These are phyloP conservation scores for Vitis rotundifolia DNA, from an alignment of 164 flowering plant species.

Conservation along the genomic window DNA sequence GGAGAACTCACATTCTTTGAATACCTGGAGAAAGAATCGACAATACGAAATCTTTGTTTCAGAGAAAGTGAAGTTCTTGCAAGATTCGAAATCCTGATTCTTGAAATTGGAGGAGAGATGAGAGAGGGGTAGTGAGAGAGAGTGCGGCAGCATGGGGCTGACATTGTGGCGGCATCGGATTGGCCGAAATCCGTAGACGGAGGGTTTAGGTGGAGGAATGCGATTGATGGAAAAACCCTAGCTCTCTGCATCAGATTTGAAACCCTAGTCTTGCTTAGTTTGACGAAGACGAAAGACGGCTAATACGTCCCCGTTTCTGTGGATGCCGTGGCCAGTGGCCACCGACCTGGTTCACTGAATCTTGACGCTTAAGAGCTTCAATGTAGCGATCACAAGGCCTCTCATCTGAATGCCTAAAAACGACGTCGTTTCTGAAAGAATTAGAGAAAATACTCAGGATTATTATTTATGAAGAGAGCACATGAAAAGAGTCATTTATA, in stretches of 20 bases:
- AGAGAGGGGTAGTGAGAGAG: background rate
- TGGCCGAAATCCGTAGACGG: slow-evolving; percentile 2
- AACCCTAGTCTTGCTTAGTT: background rate
- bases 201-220: too few relatives aligned
- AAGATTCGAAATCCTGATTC: slow-evolving; percentile 5
- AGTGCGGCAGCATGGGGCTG: slow-evolving; percentile 5
- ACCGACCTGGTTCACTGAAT: too few relatives aligned
- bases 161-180: slow-evolving; percentile 17
- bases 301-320: too few relatives aligned
- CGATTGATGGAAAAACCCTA: background rate
- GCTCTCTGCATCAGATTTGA: background rate
- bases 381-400: too few relatives aligned
- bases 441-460: too few relatives aligned
- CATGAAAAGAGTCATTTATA: too few relatives aligned
- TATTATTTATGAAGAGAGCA: too few relatives aligned
- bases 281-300: too few relatives aligned
- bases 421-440: too few relatives aligned
- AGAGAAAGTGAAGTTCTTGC: background rate
- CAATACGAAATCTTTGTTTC: background rate
- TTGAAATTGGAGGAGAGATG: background rate
- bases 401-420: too few relatives aligned
- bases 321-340: too few relatives aligned
- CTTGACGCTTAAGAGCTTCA: too few relatives aligned
- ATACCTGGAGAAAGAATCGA: slow-evolving; percentile 1
- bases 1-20: slow-evolving; percentile 12